Percentiles rank a stretch among this genome's conserved stretches.
Evolutionary conservation across 2,329 filamentous ascomycete genomes (phyloP).

Genomic region (Harringtonia lauricola): DNA sequence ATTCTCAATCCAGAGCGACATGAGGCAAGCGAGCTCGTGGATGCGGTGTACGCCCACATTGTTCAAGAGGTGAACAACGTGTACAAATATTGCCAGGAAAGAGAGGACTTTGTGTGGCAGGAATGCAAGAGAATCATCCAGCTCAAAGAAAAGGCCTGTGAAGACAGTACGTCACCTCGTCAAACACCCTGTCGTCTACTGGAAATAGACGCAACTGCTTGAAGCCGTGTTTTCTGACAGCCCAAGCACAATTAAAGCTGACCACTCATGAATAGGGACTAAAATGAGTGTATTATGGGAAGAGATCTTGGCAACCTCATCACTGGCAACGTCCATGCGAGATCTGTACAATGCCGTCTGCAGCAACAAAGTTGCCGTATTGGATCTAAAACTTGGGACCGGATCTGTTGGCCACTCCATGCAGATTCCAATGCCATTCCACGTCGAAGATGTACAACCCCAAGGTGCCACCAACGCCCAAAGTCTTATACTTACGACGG

Average conservation of each 20-base stretch:
- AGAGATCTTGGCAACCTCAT: slow-evolving; percentile 60
- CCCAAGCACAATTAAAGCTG: neutral
- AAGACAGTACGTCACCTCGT: slow-evolving; percentile 38
- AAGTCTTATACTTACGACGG: slow-evolving; percentile 79
- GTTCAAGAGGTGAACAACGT: slow-evolving; percentile 88
- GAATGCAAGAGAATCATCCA: slow-evolving; percentile 75
- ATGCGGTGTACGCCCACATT: slow-evolving; percentile 74
- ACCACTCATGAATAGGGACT: slow-evolving; percentile 27
- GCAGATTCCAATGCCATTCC: slow-evolving; percentile 55
- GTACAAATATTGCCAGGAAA: slow-evolving; percentile 84
- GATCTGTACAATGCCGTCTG: slow-evolving; percentile 75
- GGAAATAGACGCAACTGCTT: too few species aligned
- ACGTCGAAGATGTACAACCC: slow-evolving; percentile 61
- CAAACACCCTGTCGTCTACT: too few species aligned
- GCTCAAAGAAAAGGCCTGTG: slow-evolving; percentile 72
- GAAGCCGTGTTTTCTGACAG: too few species aligned
- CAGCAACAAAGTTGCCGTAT: slow-evolving; percentile 73
- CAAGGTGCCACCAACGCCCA: slow-evolving; percentile 53
- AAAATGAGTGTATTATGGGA: slow-evolving; percentile 58
- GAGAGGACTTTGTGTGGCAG: slow-evolving; percentile 81
- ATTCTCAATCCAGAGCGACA: slow-evolving; percentile 71
- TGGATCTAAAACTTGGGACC: slow-evolving; percentile 57
- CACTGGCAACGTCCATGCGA: slow-evolving; percentile 70
- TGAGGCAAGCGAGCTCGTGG: slow-evolving; percentile 64
- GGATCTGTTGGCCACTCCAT: slow-evolving; percentile 50